Percentiles rank a stretch among this genome's conserved stretches.
phyloP scores from a whole-genome alignment of 2,329 filamentous ascomycete genomes.

The Sarocladiaceae sp. region DNA sequence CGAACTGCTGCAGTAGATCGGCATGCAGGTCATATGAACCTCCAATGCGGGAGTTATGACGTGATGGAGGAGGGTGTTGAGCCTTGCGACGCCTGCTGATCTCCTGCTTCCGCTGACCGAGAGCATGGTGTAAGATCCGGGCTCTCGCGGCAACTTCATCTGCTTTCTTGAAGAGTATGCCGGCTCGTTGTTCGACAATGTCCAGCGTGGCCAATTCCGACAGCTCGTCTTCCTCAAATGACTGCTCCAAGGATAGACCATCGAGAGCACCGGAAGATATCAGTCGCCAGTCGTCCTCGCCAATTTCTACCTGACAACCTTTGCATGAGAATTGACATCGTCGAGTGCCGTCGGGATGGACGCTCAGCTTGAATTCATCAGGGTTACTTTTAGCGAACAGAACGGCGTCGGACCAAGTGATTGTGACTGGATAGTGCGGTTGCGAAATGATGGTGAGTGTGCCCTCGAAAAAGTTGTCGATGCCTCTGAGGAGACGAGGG shows the following conservation, averaged over 20 bases:
- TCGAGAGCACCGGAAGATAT: conserved; percentile 79
- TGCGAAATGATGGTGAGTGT: conserved; percentile 45
- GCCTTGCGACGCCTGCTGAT: conserved; percentile 21
- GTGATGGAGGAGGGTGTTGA: conserved; percentile 17
- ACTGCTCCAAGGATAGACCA: conserved; percentile 62
- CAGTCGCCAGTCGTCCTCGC: conserved; percentile 79
- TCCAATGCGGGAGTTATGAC: conserved; percentile 26
- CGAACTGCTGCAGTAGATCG: conserved; percentile 50
- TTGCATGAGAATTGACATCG: conserved; percentile 80
- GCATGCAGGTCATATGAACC: conserved; percentile 43
- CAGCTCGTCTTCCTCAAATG: conserved; percentile 78
- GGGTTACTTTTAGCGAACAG: conserved; percentile 77
- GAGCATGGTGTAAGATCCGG: conserved; percentile 72
- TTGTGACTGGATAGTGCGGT: conserved; percentile 22
- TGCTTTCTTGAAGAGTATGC: conserved; percentile 70
- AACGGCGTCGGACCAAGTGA: conserved; percentile 82
- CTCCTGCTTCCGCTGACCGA: conserved; percentile 35
- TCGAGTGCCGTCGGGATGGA: conserved; percentile 60
- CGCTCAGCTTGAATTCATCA: conserved; percentile 67
- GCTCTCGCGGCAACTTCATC: conserved; percentile 61
- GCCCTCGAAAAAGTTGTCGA: conserved; percentile 80
- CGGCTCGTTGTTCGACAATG: conserved; percentile 72
- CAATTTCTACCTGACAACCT: conserved; percentile 75
- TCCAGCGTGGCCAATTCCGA: conserved; percentile 79
- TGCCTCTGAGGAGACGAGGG: conserved; percentile 76